Evolutionary conservation across 177 flowering plant species (phyloP).

Genomic region (Tripterygium wilfordii): DNA sequence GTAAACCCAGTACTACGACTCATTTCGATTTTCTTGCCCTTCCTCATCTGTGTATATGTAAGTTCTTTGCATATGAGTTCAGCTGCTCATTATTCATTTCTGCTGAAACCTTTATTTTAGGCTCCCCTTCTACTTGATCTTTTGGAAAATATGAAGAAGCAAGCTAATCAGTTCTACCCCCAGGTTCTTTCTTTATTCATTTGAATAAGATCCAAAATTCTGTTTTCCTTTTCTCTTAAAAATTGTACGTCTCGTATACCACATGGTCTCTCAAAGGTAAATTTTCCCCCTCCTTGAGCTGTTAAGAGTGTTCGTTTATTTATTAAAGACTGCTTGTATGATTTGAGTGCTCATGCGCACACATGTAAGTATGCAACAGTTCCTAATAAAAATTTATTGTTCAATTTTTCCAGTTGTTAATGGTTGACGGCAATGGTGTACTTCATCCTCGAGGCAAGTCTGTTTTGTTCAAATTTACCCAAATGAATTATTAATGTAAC

Average conservation of each 20-base stretch:
- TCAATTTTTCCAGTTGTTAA: constrained; percentile 41
- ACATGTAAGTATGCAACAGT: too few species aligned
- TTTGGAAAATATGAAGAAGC: constrained; percentile 62
- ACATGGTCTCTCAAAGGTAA: too few species aligned
- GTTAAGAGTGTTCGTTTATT: too few species aligned
- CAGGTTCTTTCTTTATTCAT: constrained; percentile 40
- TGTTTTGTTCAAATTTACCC: not conserved
- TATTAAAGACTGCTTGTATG: too few species aligned
- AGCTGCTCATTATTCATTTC: not conserved
- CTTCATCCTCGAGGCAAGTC: constrained; percentile 72
- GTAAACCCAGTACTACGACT: constrained; percentile 14
- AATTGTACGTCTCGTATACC: too few species aligned
- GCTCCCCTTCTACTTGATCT: constrained; percentile 74
- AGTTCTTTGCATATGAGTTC: not conserved
- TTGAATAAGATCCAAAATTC: too few species aligned
- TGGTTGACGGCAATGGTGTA: constrained; percentile 69
- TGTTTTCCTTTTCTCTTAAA: too few species aligned
- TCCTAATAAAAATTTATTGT: too few species aligned
- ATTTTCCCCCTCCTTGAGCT: too few species aligned
- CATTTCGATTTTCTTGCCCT: not conserved
- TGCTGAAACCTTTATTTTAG: constrained; percentile 19
- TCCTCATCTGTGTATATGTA: not conserved
- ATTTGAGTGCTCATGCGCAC: too few species aligned
- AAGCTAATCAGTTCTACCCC: constrained; percentile 47
- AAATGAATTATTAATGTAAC: too few species aligned